Evolutionary conservation across 306 rosid species (phyloP).

Genomic region (Vigna mungo): DNA sequence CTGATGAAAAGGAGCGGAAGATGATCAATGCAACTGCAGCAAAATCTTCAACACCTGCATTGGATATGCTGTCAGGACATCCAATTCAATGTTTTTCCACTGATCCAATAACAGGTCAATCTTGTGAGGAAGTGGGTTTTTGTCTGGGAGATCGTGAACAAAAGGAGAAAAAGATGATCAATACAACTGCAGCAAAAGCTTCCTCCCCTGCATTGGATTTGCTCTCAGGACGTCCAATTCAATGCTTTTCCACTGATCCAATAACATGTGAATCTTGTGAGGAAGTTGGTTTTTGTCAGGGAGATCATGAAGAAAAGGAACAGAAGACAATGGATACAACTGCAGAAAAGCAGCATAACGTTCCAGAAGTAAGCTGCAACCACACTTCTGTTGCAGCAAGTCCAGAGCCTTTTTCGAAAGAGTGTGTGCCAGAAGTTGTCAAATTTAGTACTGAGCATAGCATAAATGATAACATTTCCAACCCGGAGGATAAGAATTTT

Average conservation of each 20-base stretch:
- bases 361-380: slow-evolving; percentile 31
- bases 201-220: slow-evolving; percentile 33
- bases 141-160: slow-evolving; percentile 32
- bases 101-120: slow-evolving; percentile 43
- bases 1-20: slow-evolving; percentile 38
- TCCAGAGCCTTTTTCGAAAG: slow-evolving; percentile 33
- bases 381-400: slow-evolving; percentile 34
- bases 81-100: slow-evolving; percentile 31
- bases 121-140: slow-evolving; percentile 35
- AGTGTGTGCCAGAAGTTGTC: slow-evolving; percentile 37
- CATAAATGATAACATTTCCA: slow-evolving; percentile 31
- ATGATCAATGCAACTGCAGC: slow-evolving; percentile 35
- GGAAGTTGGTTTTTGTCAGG: slow-evolving; percentile 28
- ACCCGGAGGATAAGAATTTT: slow-evolving; percentile 25
- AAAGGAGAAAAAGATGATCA: slow-evolving; percentile 32
- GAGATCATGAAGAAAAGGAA: slow-evolving; percentile 41
- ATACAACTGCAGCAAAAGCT: slow-evolving; percentile 36
- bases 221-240: slow-evolving; percentile 41
- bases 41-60: no score
- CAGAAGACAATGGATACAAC: slow-evolving; percentile 7
- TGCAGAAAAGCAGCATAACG: slow-evolving; percentile 32
- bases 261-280: slow-evolving; percentile 39
- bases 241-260: slow-evolving; percentile 39
- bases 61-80: slow-evolving; percentile 41
- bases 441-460: slow-evolving; percentile 30